A percentile compares a stretch with the other conserved stretches of the same genome.
Conservation (phyloP, 2,329 filamentous ascomycete genomes). For the Fusarium gaditjirri region DNA sequence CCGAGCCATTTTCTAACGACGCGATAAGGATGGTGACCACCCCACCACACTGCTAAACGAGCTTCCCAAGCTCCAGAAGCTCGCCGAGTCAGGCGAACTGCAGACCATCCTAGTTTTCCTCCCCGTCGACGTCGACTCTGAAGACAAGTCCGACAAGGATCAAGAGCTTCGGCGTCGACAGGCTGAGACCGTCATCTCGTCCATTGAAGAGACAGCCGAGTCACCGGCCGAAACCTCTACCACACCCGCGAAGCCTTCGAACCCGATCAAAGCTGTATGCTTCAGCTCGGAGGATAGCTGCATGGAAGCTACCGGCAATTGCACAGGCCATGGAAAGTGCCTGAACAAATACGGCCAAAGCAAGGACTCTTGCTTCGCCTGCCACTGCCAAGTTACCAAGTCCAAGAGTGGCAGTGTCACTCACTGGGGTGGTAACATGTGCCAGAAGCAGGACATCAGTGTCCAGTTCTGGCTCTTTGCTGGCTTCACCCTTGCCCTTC, state of each 20-base stretch:
- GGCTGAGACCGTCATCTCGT: constrained; percentile 59
- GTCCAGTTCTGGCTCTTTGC: constrained; percentile 88
- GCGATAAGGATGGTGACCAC: constrained; percentile 52
- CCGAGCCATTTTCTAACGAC: constrained; percentile 36
- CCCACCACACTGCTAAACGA: constrained; percentile 57
- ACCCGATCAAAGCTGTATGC: constrained; percentile 73
- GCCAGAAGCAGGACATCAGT: constrained; percentile 92
- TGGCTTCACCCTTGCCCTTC: constrained; percentile 75
- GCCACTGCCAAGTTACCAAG: constrained; percentile 74
- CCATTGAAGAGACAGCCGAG: constrained; percentile 45
- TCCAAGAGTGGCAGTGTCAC: constrained; percentile 69
- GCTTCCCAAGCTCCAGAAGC: constrained; percentile 57
- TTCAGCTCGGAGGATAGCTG: constrained; percentile 78
- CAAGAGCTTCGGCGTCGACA: constrained; percentile 61
- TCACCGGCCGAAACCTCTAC: constrained; percentile 41
- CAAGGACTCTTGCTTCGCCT: constrained; percentile 76
- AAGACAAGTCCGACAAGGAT: constrained; percentile 54
- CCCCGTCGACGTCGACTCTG: constrained; percentile 55
- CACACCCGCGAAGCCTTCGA: constrained; percentile 47
- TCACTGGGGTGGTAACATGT: constrained; percentile 85
- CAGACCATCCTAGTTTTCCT: constrained; percentile 68
- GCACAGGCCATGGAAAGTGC: constrained; percentile 85
- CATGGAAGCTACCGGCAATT: constrained; percentile 75
- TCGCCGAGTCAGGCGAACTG: constrained; percentile 61
- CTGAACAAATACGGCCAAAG: constrained; percentile 68